A percentile compares a stretch with the other conserved stretches of the same genome.
Conservation (phyloP, 371 early-diverging fungal genomes). For the Lichtheimia ornata region DNA sequence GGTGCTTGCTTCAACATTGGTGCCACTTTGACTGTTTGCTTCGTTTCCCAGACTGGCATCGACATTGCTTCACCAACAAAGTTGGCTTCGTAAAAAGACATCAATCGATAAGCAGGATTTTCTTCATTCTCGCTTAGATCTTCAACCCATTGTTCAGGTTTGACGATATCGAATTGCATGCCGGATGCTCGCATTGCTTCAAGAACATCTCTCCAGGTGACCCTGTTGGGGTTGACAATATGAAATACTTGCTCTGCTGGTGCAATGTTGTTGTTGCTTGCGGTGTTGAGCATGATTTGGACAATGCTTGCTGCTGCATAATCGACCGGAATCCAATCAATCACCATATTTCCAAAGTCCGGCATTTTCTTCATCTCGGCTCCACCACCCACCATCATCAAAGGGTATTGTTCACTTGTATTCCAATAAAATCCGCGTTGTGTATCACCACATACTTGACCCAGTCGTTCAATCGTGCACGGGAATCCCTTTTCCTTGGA, state of each 20-base stretch:
- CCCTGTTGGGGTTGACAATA: conserved; percentile 32
- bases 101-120: conserved; percentile 34
- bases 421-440: conserved; percentile 41
- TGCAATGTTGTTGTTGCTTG: conserved; percentile 5
- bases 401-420: conserved; percentile 35
- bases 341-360: not conserved
- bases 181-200: conserved; percentile 22
- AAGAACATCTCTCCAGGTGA: conserved; percentile 24
- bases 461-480: conserved; percentile 34
- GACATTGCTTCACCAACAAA: not conserved
- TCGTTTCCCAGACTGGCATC: conserved; percentile 5
- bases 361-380: conserved; percentile 25
- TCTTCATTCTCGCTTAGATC: conserved; percentile 20
- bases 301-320: conserved; percentile 30
- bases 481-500: conserved; percentile 32
- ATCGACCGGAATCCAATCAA: conserved; percentile 41
- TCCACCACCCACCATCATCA: conserved; percentile 36
- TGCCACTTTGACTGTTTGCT: conserved; percentile 3
- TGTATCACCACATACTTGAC: conserved; percentile 45
- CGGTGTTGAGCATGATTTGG: conserved; percentile 30
- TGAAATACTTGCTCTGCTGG: conserved; percentile 23
- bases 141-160: conserved; percentile 26
- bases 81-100: conserved; percentile 23
- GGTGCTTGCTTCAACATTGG: conserved; percentile 2
- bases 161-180: conserved; percentile 27